A percentile compares a stretch with the other conserved stretches of the same genome.
Conservation (phyloP, 495 filamentous ascomycete genomes). For the Bryoglossum gracile region DNA sequence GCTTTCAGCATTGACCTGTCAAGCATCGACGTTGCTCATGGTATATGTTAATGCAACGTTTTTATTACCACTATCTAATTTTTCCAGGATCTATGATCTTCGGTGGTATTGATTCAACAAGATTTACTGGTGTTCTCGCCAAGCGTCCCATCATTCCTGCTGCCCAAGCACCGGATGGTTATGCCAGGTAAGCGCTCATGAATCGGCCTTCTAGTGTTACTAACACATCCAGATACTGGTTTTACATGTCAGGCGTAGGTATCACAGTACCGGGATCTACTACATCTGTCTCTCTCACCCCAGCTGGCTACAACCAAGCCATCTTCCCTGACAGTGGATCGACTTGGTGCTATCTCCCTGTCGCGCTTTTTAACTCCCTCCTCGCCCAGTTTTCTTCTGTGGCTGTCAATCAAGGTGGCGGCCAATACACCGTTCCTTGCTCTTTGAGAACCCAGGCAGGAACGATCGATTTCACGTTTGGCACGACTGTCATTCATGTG, state of each 20-base stretch:
- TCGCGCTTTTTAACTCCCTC: neutral
- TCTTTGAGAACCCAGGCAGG: neutral
- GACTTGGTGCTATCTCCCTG: conserved; percentile 2
- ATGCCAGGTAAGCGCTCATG: conserved; percentile 5
- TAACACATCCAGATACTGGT: conserved; percentile 12
- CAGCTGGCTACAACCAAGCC: neutral
- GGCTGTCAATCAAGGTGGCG: neutral
- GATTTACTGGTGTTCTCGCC: conserved; percentile 3
- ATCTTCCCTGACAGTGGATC: conserved; percentile 12
- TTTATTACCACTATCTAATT: neutral
- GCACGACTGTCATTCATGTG: conserved; percentile 6
- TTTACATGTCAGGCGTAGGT: conserved; percentile 12
- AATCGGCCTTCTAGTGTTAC: neutral
- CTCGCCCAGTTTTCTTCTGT: conserved; percentile 1
- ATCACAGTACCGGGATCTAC: conserved; percentile 5
- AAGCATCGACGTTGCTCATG: conserved; percentile 2
- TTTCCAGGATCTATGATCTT: conserved; percentile 22
- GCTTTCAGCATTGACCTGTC: conserved; percentile 12
- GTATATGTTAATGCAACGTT: neutral
- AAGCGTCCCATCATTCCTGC: conserved; percentile 14
- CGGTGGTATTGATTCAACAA: conserved; percentile 14
- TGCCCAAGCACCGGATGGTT: conserved; percentile 6
- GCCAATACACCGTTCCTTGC: conserved; percentile 6
- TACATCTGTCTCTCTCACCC: neutral
- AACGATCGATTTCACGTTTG: conserved; percentile 12